These are phyloP conservation scores for Pyropia yezoensis DNA, from an alignment of 23 red algal genomes.

Conservation along the genomic window DNA sequence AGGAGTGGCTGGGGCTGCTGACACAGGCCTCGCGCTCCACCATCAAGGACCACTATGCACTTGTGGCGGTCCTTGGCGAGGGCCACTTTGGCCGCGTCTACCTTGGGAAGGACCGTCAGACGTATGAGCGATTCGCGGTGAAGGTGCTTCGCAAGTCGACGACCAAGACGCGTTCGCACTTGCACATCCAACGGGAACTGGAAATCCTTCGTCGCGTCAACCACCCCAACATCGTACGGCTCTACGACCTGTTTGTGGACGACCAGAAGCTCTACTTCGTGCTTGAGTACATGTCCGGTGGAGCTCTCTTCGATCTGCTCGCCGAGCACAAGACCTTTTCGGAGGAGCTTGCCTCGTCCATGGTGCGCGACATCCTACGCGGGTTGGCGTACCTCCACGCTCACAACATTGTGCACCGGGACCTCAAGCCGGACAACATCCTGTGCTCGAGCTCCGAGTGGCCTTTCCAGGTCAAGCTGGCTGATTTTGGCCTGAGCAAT, in stretches of 20 bases:
- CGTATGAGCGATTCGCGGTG: conserved; percentile 66
- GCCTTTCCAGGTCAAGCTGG: conserved; percentile 74
- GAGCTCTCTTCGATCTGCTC: conserved; percentile 66
- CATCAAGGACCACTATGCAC: conserved; percentile 72
- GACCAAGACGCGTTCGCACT: conserved; percentile 29
- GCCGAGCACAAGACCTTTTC: conserved; percentile 39
- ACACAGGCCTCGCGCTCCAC: conserved; percentile 36
- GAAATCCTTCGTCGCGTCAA: conserved; percentile 66
- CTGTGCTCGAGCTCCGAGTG: conserved; percentile 37
- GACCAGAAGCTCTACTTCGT: conserved; percentile 64
- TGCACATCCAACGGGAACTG: conserved; percentile 68
- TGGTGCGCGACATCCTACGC: conserved; percentile 62
- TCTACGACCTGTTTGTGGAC: conserved; percentile 73
- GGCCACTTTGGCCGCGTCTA: conserved; percentile 79
- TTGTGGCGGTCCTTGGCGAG: conserved; percentile 48
- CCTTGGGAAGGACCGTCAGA: conserved; percentile 56
- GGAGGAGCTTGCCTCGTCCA: conserved; percentile 20
- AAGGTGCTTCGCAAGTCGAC: conserved; percentile 61
- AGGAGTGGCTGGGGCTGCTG: conserved; percentile 42
- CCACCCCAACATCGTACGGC: conserved; percentile 59
- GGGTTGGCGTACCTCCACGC: conserved; percentile 77
- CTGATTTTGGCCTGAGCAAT: conserved; percentile 88
- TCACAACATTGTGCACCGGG: conserved; percentile 83
- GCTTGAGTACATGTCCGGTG: conserved; percentile 65
- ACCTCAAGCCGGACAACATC: conserved; percentile 94